phyloP scores from a whole-genome alignment of 305 asterid species.

The Solanum hybrid region DNA sequence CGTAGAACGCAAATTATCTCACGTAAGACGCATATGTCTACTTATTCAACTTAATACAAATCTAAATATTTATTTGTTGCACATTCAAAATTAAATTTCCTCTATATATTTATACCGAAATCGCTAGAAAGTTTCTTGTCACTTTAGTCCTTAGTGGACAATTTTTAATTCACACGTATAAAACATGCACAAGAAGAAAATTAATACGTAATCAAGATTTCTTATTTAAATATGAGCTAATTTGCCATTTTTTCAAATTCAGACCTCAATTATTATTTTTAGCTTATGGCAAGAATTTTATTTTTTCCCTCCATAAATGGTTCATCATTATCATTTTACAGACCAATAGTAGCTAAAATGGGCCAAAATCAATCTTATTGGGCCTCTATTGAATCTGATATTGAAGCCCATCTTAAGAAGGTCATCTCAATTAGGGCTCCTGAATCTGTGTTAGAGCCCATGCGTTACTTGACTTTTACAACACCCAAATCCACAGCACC shows the following conservation, averaged over 20 bases:
- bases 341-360: not conserved
- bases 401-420: slow-evolving; percentile 28
- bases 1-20: too few relatives aligned
- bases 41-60: too few relatives aligned
- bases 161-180: not conserved
- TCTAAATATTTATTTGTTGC: too few relatives aligned
- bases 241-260: not conserved
- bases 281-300: not conserved
- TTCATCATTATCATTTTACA: not conserved
- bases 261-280: not conserved
- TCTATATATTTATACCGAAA: too few relatives aligned
- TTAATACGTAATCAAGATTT: not conserved
- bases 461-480: slow-evolving; percentile 47
- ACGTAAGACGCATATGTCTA: too few relatives aligned
- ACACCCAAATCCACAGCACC: slow-evolving; percentile 44
- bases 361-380: slow-evolving; percentile 27
- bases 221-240: not conserved
- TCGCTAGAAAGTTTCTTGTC: not conserved
- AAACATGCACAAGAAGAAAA: not conserved
- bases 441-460: slow-evolving; percentile 46
- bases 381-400: slow-evolving; percentile 31
- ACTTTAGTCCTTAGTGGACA: not conserved
- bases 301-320: not conserved
- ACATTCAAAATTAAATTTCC: too few relatives aligned
- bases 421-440: slow-evolving; percentile 35